phyloP scores from a whole-genome alignment of 257 asterid species.

The Catharanthus roseus region DNA sequence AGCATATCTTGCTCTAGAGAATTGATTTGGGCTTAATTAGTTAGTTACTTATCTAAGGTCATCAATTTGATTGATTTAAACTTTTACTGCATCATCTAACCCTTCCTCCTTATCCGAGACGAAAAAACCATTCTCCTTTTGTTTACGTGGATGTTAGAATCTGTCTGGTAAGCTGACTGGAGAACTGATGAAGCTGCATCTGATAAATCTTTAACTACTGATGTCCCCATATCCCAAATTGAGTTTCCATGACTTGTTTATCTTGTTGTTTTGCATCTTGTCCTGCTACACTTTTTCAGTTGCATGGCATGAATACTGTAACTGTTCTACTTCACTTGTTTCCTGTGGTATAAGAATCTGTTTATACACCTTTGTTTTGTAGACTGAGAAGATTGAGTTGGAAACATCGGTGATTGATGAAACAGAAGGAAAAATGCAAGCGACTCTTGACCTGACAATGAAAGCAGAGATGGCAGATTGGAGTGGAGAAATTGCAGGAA shows the following conservation, averaged over 20 bases:
- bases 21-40: neutral
- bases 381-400: conserved; percentile 93
- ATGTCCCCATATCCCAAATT: neutral
- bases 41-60: neutral
- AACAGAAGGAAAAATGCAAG: conserved; percentile 91
- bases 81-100: neutral
- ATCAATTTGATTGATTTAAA: neutral
- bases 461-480: conserved; percentile 74
- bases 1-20: neutral
- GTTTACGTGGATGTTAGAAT: neutral
- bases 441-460: conserved; percentile 90
- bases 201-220: neutral
- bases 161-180: neutral
- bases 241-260: neutral
- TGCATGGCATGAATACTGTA: neutral
- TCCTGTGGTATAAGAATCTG: neutral
- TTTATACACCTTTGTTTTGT: conserved; percentile 27
- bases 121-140: neutral
- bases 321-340: neutral
- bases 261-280: neutral
- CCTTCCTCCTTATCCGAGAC: neutral
- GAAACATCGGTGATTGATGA: conserved; percentile 98
- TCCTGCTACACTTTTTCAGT: neutral
- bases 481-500: conserved; percentile 66
- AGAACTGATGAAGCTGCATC: neutral